Evolutionary conservation across 1,139 yeast species (phyloP), one percentile per base, ranked within the genome.

Genomic region (Yamadazyma conglobata): DNA sequence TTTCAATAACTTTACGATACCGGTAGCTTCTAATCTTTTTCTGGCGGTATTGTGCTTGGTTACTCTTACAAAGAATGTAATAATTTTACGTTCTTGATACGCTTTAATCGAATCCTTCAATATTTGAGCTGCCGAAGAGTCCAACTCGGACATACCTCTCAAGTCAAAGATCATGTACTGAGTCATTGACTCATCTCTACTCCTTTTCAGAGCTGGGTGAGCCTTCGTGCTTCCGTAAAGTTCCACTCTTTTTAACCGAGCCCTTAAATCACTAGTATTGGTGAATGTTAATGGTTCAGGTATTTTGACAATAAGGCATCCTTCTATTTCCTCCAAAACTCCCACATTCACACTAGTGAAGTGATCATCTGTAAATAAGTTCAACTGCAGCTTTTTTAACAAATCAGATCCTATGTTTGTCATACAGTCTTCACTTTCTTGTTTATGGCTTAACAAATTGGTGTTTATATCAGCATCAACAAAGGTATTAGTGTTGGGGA

Each of bases 281-380:
- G 96, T 88, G 55, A 91, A 91, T 1, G 95, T 87, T 35, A 91
- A 62, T 1, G 97, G 96, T 50, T 91, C 97, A 0, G 97, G 94
- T 22, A 91, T 78, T 44, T 82, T 86, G 19, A 89, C 83, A 27
- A 89, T 82, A 30, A 91, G 64, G 47, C 95, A 85, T 1, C 94
- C 95, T 48, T 85, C 91, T 27, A 86, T 69, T 41, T 86, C 89
- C 48, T 85, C 91, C 19, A 81, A 56, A 2, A 60, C 64, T 21
- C 56, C 58, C 6, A 56, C 48, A 36, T 67, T 66, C 27, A 67
- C 55, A 23, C 54, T 62, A 31, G 63, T 65, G 48, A 54, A 54
- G 34, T 60, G 48, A 14, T 55, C 60, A 33, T 64, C 70, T 3
- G 58, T 54, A 40, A 67, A 65, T 14, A 62, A 47, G 27, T 62